phyloP scores from a whole-genome alignment of 192 early-diverging fungal genomes.

The Coemansia nantahalensis region DNA sequence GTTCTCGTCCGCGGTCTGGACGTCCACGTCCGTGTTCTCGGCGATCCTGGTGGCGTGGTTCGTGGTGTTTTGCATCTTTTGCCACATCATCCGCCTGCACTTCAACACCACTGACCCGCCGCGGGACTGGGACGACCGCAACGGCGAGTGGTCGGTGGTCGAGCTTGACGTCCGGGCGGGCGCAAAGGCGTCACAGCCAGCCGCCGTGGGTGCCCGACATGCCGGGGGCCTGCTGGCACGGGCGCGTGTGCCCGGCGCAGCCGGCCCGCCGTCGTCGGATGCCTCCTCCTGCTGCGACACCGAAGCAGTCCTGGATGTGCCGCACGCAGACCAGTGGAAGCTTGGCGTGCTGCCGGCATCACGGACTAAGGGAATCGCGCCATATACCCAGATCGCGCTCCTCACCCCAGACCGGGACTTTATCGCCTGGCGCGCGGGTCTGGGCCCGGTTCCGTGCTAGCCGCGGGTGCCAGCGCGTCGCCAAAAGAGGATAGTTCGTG shows the following conservation, averaged over 20 bases:
- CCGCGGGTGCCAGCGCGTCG: too few relatives aligned
- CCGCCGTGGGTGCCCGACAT: neutral
- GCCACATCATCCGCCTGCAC: constrained; percentile 39
- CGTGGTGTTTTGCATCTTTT: constrained; percentile 47
- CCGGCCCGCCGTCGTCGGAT: constrained; percentile 1
- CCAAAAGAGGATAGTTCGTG: too few relatives aligned
- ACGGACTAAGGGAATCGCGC: neutral
- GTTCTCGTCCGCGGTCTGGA: constrained; percentile 47
- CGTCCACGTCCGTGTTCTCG: constrained; percentile 46
- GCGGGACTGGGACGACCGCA: constrained; percentile 52
- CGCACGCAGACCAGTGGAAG: constrained; percentile 35
- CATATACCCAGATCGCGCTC: constrained; percentile 23
- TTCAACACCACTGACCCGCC: constrained; percentile 50
- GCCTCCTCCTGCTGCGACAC: constrained; percentile 7
- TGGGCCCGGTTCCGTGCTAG: too few relatives aligned
- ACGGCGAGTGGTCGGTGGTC: constrained; percentile 48
- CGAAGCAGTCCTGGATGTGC: constrained; percentile 1
- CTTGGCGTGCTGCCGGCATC: constrained; percentile 33
- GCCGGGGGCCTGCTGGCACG: neutral
- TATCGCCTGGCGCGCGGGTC: constrained; percentile 25
- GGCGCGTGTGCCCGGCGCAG: too few relatives aligned
- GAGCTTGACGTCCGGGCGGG: constrained; percentile 39
- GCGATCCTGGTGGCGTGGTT: constrained; percentile 52
- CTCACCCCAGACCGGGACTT: constrained; percentile 42
- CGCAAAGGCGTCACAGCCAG: constrained; percentile 6